Evolutionary conservation across 768 basidiomycete genomes (phyloP).

Genomic region (Suillus discolor): DNA sequence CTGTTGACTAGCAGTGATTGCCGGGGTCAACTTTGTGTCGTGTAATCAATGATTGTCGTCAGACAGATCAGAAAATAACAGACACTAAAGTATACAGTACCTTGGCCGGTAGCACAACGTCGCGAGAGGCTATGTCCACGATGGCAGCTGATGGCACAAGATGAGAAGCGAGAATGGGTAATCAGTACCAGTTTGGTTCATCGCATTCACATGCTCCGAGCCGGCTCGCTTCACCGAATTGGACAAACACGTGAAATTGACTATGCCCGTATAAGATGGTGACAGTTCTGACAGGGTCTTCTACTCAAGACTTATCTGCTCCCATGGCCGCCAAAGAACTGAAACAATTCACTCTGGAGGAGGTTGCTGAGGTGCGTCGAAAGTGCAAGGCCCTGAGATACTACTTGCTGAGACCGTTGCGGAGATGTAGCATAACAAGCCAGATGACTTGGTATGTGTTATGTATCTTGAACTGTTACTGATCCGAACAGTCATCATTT

Average conservation of each 20-base stretch:
- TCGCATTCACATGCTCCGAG: background rate
- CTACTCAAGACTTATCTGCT: background rate
- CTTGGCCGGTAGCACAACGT: background rate
- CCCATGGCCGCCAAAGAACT: slow-evolving; percentile 35
- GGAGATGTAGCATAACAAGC: slow-evolving; percentile 63
- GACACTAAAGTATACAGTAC: background rate
- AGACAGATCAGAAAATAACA: background rate
- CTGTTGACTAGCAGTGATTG: background rate
- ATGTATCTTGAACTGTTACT: background rate
- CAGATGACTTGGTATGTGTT: slow-evolving; percentile 67
- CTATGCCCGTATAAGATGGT: background rate
- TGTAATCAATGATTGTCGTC: background rate
- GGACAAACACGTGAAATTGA: slow-evolving; percentile 2
- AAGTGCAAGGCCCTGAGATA: background rate
- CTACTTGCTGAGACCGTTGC: background rate
- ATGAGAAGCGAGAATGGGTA: background rate
- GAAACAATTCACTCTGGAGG: slow-evolving; percentile 56
- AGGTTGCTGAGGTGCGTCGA: slow-evolving; percentile 53
- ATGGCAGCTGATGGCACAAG: background rate
- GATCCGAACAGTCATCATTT: background rate
- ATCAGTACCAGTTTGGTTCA: slow-evolving; percentile 1
- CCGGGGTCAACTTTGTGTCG: background rate
- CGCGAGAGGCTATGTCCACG: background rate
- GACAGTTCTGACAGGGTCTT: background rate
- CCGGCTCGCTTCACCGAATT: background rate